Percentiles rank a stretch among this genome's conserved stretches.
These are phyloP conservation scores for Tuber indicum DNA, from an alignment of 495 filamentous ascomycete species.

Conservation along the genomic window DNA sequence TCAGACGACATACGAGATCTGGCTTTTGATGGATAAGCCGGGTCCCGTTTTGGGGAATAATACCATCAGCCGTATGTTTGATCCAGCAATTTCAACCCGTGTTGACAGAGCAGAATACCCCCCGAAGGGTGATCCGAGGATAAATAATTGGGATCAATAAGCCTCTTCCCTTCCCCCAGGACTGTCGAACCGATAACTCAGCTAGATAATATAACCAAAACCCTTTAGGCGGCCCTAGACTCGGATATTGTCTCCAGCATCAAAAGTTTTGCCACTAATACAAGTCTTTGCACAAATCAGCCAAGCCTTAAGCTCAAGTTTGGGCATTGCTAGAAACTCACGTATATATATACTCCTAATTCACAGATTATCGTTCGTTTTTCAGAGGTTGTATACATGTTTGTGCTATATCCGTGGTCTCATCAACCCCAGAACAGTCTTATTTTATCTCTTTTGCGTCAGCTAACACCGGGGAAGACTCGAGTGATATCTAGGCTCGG, in stretches of 20 bases:
- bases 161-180: not conserved
- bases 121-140: not conserved
- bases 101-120: not conserved
- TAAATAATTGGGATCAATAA: not conserved
- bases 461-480: not conserved
- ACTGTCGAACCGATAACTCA: not conserved
- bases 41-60: not conserved
- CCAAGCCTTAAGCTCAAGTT: not conserved
- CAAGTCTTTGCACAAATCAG: not conserved
- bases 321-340: not conserved
- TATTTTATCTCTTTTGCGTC: not conserved
- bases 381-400: not conserved
- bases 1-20: not conserved
- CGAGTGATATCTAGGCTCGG: not conserved
- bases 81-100: not conserved
- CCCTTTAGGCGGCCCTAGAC: not conserved
- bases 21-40: not conserved
- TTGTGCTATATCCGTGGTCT: not conserved
- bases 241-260: not conserved
- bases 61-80: not conserved
- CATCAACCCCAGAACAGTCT: not conserved
- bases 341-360: not conserved
- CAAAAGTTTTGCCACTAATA: not conserved
- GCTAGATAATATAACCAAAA: not conserved
- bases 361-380: not conserved